These are phyloP conservation scores for Candida sakaeoensis DNA, from an alignment of 805 yeast genomes.

Conservation along the genomic window DNA sequence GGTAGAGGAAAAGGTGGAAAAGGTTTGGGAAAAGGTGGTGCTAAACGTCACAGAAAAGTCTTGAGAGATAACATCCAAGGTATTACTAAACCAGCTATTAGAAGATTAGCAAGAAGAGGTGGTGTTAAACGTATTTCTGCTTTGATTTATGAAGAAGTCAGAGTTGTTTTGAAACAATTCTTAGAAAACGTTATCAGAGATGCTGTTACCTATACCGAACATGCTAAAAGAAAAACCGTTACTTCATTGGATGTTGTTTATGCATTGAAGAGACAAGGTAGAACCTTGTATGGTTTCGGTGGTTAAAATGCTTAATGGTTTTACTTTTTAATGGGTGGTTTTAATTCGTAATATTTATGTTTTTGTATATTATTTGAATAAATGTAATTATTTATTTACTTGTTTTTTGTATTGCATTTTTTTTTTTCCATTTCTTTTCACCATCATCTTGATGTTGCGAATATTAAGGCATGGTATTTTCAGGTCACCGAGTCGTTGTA, in stretches of 20 bases:
- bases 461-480: background rate
- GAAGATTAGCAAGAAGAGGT: slow-evolving; percentile 99
- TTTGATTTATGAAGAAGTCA: slow-evolving; percentile 97
- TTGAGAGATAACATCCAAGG: slow-evolving; percentile 99
- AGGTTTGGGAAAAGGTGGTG: slow-evolving; percentile 99
- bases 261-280: slow-evolving; percentile 99
- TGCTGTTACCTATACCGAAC: slow-evolving; percentile 99
- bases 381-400: background rate
- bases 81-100: slow-evolving; percentile 99
- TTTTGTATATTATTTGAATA: slow-evolving; percentile 4
- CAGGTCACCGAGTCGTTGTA: background rate
- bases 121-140: slow-evolving; percentile 99
- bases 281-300: slow-evolving; percentile 99
- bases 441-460: background rate
- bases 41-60: slow-evolving; percentile 99
- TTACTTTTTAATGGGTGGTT: background rate
- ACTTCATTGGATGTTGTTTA: slow-evolving; percentile 98
- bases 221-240: slow-evolving; percentile 99
- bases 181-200: slow-evolving; percentile 97
- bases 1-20: slow-evolving; percentile 99
- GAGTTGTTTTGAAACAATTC: slow-evolving; percentile 94
- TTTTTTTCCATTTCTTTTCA: background rate
- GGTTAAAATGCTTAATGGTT: slow-evolving; percentile 52
- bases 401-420: background rate
- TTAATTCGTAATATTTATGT: slow-evolving; percentile 7